Base-by-base conservation (phyloP, 441 rosid species). In the Hypseocharis bilobata region DNA sequence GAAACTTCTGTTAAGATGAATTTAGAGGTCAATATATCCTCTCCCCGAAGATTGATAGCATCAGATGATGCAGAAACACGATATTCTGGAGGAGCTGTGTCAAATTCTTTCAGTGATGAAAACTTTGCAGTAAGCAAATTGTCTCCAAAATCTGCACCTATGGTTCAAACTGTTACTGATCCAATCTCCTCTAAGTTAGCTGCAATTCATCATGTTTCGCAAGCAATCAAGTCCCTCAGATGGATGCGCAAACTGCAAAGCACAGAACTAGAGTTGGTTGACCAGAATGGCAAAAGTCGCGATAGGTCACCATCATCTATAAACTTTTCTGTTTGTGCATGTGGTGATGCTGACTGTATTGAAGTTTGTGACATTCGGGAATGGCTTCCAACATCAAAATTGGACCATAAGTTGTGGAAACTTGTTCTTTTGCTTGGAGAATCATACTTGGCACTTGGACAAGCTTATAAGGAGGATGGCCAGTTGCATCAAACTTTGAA, bases 321-420 rank as follows among this genome's bases (percentile, higher is more conserved):
- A 29, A 80, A 81, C 56, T 74, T 86, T 72, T 83, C 89, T 45
- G 85, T 85, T 65, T 92, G 98, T 77, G 79, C 88, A 30, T 92
- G 98, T 78, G 98, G 96, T 78, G 96, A 92, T 83, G 72, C 89
- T 56, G 98, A 92, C 70, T 92, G 98, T 79, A 89, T 92, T 72
- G 96, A 89, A 80, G 89, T 92, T 68, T 92, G 96, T 71, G 98
- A 92, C 76, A 88, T 92, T 69, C 83, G 88, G 62, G 89, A 88
- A 67, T 92, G 98, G 98, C 85, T 92, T 59, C 96, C 94, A 67
- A 89, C 86, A 45, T 89, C 96, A 23, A 86, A 88, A 70, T 70
- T 92, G 73, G 96, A 92, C 72, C 80, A 84, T 67, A 92, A 82
- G 72, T 40, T 86, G 79, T 92, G 98, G 98, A 92, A 88, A 55